These are phyloP conservation scores for Amaranthus hypochondriacus DNA, from an alignment of 148 eudicot genomes.

Conservation along the genomic window DNA sequence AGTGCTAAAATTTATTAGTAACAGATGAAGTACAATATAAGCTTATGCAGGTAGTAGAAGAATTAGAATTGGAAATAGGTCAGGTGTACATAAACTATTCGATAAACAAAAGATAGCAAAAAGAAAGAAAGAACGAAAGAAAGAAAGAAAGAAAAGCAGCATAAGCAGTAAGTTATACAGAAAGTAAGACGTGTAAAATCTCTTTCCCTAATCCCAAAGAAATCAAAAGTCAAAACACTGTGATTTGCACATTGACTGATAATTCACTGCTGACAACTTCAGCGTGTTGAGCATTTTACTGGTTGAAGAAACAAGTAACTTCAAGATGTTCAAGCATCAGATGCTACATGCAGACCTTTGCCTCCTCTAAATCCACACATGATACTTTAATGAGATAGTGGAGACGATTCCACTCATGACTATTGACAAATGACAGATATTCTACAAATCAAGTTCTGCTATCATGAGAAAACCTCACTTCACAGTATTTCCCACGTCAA, in stretches of 20 bases:
- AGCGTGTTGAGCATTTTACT: background rate
- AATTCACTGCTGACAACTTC: background rate
- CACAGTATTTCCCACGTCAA: background rate
- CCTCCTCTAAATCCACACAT: background rate
- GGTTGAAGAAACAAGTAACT: background rate
- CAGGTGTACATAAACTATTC: no score
- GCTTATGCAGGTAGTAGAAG: no score
- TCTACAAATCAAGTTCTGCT: background rate
- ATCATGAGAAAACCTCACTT: background rate
- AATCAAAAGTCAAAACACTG: background rate
- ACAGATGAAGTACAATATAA: no score
- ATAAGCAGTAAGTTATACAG: no score
- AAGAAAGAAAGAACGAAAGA: no score
- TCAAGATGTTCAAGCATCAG: background rate
- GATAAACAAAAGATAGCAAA: no score
- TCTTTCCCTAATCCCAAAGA: background rate
- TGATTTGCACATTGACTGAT: background rate
- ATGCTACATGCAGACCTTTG: background rate
- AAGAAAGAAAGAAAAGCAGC: no score
- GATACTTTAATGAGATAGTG: background rate
- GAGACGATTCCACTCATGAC: no score
- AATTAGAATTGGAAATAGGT: no score
- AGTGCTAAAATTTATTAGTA: no score
- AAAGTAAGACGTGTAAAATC: no score
- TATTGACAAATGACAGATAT: background rate